Evolutionary conservation across 768 basidiomycete species (phyloP).

Genomic region (Tephrocybe sp.): DNA sequence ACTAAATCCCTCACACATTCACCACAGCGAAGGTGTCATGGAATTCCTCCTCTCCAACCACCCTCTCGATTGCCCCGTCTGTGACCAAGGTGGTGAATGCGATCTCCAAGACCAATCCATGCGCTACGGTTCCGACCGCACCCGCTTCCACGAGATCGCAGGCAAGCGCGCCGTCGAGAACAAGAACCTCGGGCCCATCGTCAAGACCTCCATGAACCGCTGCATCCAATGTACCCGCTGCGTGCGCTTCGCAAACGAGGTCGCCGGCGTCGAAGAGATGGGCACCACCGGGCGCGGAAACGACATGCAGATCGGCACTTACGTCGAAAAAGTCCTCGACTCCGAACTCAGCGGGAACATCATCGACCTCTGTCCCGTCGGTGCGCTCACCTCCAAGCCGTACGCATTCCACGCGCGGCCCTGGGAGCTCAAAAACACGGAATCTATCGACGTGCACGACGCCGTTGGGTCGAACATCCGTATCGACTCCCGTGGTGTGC

Average conservation of each 20-base stretch:
- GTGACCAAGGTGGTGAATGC: conserved; percentile 98
- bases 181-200: conserved; percentile 96
- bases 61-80: conserved; percentile 97
- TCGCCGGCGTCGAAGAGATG: conserved; percentile 96
- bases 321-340: conserved; percentile 96
- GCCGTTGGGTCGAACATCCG: conserved; percentile 96
- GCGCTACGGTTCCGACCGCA: conserved; percentile 97
- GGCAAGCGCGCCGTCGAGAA: conserved; percentile 98
- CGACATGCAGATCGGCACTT: conserved; percentile 97
- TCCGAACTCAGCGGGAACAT: conserved; percentile 98
- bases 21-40: conserved; percentile 91
- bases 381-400: conserved; percentile 96
- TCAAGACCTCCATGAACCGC: conserved; percentile 98
- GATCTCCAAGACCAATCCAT: conserved; percentile 99
- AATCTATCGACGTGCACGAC: conserved; percentile 93
- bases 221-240: conserved; percentile 99
- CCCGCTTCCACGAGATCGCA: conserved; percentile 96
- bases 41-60: conserved; percentile 98
- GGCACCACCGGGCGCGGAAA: conserved; percentile 97
- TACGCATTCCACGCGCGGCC: conserved; percentile 97
- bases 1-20: conserved; percentile 9
- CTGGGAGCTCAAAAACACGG: conserved; percentile 99
- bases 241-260: conserved; percentile 98
- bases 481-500: conserved; percentile 90
- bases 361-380: conserved; percentile 96